Base-by-base conservation (phyloP, 306 rosid species). In the Elaeagnus macrophylla region DNA sequence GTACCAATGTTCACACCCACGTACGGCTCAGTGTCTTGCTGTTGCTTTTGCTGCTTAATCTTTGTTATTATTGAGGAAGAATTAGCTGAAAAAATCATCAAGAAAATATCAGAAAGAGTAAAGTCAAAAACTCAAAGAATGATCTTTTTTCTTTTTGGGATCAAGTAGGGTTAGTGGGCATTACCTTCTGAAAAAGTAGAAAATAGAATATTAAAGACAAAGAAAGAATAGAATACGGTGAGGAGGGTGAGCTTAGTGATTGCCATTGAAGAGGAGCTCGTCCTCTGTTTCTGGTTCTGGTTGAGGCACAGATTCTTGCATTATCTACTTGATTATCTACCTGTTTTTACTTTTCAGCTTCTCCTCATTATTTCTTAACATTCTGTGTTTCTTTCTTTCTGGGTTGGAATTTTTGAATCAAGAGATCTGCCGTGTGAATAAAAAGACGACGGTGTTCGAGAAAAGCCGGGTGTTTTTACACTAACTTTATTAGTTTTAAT, bases 1-100 rank as follows among this genome's bases (percentile, higher is more conserved):
- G 84, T 82, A 40, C 97, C 96, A 9, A 88, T 78, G 68, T 84
- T 88, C 5, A 84, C 81, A 7, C 96, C 96, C 15, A 88, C 86
- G 19, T 72, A 88, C 7, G 96, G 91, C 25, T 82, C 69, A 0
- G 20, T 57, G 37, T 72, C 86, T 43, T 59, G 56, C 7, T 52
- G 59, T 46, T 61, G 61, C 13, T 13, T 46, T 56, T 67, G 66
- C 55, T 52, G 65, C 53, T 75, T 66, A 0, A 56, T 42, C 39
- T 49, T 16, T 49, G 57, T 17, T 16, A 52, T 9, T 9, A 48
- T 2, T 5, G 37, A 46, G 8, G 77, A 19, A 47, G 61, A 51
- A 36, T 64, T 17, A n/a, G 71, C 84, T 82, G 78, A 62, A 60
- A 67, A 52, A 37, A 12, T n/a, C 54, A 54, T 8, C 19, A 38